Conservation (phyloP, 2,329 filamentous ascomycete genomes). For the Exserohilum turcica region DNA sequence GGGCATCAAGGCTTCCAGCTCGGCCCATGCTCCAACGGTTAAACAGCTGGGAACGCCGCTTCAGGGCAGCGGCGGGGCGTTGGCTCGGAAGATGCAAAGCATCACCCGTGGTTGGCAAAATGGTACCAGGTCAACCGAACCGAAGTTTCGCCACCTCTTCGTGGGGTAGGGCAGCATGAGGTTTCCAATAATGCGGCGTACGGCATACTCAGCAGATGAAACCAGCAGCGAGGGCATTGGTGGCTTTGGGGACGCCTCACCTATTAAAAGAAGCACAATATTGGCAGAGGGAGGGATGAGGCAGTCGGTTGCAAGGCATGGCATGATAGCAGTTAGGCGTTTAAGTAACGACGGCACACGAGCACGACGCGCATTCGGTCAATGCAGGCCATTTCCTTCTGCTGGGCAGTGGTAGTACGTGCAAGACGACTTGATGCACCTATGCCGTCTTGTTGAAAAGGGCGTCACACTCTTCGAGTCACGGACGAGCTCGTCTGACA, state of each 20-base stretch:
- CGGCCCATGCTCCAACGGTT: conserved; percentile 10
- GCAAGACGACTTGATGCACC: conserved; percentile 21
- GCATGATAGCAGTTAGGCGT: conserved; percentile 6
- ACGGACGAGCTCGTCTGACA: conserved; percentile 26
- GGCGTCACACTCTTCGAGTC: conserved; percentile 12
- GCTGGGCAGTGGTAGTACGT: conserved; percentile 2
- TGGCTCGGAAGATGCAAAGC: conserved; percentile 24
- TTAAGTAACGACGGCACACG: not conserved
- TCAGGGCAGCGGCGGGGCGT: conserved; percentile 10
- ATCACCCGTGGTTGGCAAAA: conserved; percentile 26
- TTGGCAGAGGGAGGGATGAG: not conserved
- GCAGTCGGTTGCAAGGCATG: conserved; percentile 2
- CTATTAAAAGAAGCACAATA: not conserved
- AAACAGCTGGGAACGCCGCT: conserved; percentile 7
- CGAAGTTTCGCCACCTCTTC: conserved; percentile 5
- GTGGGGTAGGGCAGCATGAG: conserved; percentile 5
- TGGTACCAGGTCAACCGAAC: conserved; percentile 6
- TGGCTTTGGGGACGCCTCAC: conserved; percentile 1
- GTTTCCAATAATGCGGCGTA: conserved; percentile 14
- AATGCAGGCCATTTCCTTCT: conserved; percentile 3
- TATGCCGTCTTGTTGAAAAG: conserved; percentile 9
- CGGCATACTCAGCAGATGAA: conserved; percentile 6
- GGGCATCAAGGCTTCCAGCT: conserved; percentile 12
- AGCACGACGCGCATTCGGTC: not conserved
- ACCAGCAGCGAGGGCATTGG: conserved; percentile 2